These are phyloP conservation scores for Fonsecaea pugnacius DNA, from an alignment of 2,329 filamentous ascomycete species.

Conservation along the genomic window DNA sequence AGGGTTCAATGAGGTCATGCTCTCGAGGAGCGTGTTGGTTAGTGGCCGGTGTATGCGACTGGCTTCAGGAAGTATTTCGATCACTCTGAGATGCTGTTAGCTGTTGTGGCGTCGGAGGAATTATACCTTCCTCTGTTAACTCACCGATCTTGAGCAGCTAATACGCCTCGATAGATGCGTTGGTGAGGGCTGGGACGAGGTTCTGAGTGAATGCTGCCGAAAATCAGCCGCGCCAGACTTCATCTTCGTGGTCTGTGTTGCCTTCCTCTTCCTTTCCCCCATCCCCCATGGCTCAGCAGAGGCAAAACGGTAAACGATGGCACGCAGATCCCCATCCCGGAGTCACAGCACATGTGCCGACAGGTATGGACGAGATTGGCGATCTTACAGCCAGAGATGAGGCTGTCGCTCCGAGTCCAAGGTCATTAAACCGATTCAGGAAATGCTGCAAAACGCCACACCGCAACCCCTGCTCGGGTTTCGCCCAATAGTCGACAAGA, in stretches of 20 bases:
- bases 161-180: background rate
- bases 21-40: slow-evolving; percentile 14
- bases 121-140: no score
- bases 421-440: background rate
- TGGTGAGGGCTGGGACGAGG: background rate
- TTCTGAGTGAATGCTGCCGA: background rate
- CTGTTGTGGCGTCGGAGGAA: background rate
- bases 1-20: slow-evolving; percentile 45
- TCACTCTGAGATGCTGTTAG: background rate
- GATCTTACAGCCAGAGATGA: background rate
- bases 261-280: background rate
- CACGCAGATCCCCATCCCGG: no score
- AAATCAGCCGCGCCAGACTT: background rate
- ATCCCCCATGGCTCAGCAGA: background rate
- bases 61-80: no score
- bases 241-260: background rate
- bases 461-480: background rate
- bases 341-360: no score
- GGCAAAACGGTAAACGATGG: no score
- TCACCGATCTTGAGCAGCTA: background rate
- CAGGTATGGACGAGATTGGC: background rate
- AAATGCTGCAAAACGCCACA: slow-evolving; percentile 9
- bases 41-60: background rate
- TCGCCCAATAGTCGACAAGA: background rate
- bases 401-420: background rate